Evolutionary conservation across 1,284 basidiomycete species (phyloP), one percentile per base, ranked within the genome.

Genomic region (Ganoderma sinense): DNA sequence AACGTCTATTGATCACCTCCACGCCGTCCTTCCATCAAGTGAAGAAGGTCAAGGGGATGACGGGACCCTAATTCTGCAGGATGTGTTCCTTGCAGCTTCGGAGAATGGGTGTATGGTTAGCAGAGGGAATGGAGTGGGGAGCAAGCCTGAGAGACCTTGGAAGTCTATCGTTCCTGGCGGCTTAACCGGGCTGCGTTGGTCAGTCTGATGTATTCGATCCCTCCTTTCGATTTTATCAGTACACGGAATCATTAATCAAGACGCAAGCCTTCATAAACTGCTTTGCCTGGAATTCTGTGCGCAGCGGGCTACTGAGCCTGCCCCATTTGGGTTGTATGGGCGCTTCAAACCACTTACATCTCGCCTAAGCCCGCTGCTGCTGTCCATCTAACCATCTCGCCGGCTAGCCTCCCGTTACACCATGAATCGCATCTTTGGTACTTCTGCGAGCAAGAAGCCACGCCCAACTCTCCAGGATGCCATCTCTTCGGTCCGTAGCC

Each of bases 381-480:
- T 51, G 13, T 63, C 41, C 43, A 14, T 20, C 18, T 23, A 79
- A 80, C 80, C 75, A 80, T 82, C 74, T 74, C 43, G 14, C 7
- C 64, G 69, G n/a, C 23, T 18, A 3, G 39, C 16, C 20, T 43
- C 26, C 2, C 13, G n/a, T 43, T 58, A 62, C 58, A 48, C 13
- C 40, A 94, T 94, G 93, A 94, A 94, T 78, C 88, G 93, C 68
- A 93, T 97, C 78, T 97, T 97, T 82, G 95, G 96, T 48, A 78
- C 86, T 1, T 91, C 93, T 8, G 75, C 87, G 23, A 88, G 88
- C 81, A 94, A 92, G 81, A 99, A 97, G 78, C 94, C 97, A 45
- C 96, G 96, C 78, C 91, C 97, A 0, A 87, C 87, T 2, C 88
- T 99, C 7, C 91, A 93, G 72, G 97, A 99, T 84, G 98, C 97